Evolutionary conservation across 225 moss, liverwort and hornwort genomes (phyloP).

Genomic region (Ulota crispa): DNA sequence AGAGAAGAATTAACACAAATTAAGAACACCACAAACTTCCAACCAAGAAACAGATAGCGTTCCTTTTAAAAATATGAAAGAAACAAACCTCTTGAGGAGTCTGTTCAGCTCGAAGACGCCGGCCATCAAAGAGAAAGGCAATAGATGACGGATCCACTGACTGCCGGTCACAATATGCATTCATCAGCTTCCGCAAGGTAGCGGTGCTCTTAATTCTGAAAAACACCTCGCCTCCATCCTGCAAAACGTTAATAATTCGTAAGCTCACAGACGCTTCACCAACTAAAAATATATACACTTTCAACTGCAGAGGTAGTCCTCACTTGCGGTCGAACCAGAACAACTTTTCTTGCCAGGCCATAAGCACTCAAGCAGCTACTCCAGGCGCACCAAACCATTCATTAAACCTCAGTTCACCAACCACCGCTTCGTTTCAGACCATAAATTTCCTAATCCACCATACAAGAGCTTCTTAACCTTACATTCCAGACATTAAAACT

Average conservation of each 20-base stretch:
- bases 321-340: neutral
- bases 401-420: neutral
- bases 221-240: constrained; percentile 91
- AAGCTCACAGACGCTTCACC: neutral
- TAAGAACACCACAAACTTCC: neutral
- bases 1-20: neutral
- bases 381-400: neutral
- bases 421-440: neutral
- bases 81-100: constrained; percentile 73
- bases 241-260: constrained; percentile 10
- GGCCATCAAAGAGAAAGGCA: constrained; percentile 84
- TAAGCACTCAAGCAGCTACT: neutral
- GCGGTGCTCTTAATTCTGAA: constrained; percentile 94
- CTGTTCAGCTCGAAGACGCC: constrained; percentile 87
- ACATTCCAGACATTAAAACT: neutral
- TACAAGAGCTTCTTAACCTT: neutral
- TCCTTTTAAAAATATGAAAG: neutral
- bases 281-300: neutral
- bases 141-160: constrained; percentile 80
- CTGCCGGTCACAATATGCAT: constrained; percentile 90
- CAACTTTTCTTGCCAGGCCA: constrained; percentile 8
- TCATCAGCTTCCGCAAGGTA: constrained; percentile 86
- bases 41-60: neutral
- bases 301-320: neutral
- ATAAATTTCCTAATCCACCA: neutral